Evolutionary conservation across 805 yeast genomes (phyloP).

Genomic region (Yamadazyma sp.): DNA sequence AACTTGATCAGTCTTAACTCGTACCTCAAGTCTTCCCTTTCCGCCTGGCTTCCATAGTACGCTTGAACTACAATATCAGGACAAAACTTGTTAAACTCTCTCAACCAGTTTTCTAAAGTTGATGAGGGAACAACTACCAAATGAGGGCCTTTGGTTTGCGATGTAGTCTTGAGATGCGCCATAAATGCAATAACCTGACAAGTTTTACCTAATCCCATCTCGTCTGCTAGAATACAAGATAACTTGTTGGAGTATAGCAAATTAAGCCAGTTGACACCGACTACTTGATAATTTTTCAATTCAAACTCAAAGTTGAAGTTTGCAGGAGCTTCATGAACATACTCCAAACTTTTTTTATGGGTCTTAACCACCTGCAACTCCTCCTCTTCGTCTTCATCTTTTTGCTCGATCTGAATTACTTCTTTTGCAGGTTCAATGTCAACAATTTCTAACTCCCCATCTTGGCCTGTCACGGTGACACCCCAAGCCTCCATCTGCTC

Average conservation of each 20-base stretch:
- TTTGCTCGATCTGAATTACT: slow-evolving; percentile 23
- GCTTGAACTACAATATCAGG: slow-evolving; percentile 84
- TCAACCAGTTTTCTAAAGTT: slow-evolving; percentile 94
- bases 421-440: slow-evolving; percentile 40
- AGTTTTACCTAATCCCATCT: slow-evolving; percentile 98
- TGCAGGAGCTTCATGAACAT: slow-evolving; percentile 70
- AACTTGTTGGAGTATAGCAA: slow-evolving; percentile 73
- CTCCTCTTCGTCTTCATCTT: slow-evolving; percentile 29
- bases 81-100: slow-evolving; percentile 89
- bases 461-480: slow-evolving; percentile 60
- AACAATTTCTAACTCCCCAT: slow-evolving; percentile 66
- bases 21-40: slow-evolving; percentile 80
- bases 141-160: slow-evolving; percentile 70
- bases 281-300: slow-evolving; percentile 88
- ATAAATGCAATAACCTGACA: slow-evolving; percentile 93
- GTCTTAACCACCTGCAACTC: slow-evolving; percentile 33
- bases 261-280: slow-evolving; percentile 94
- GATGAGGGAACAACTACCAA: slow-evolving; percentile 94
- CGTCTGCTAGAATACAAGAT: slow-evolving; percentile 96
- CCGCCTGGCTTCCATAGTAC: slow-evolving; percentile 85
- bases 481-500: slow-evolving; percentile 85
- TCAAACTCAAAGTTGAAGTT: slow-evolving; percentile 61
- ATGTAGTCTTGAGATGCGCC: slow-evolving; percentile 74
- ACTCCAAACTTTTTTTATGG: slow-evolving; percentile 30
- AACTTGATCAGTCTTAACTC: slow-evolving; percentile 57